Evolutionary conservation across 148 eudicot genomes (phyloP), one percentile per base, ranked within the genome.

Genomic region (Chenopodium quinoa): DNA sequence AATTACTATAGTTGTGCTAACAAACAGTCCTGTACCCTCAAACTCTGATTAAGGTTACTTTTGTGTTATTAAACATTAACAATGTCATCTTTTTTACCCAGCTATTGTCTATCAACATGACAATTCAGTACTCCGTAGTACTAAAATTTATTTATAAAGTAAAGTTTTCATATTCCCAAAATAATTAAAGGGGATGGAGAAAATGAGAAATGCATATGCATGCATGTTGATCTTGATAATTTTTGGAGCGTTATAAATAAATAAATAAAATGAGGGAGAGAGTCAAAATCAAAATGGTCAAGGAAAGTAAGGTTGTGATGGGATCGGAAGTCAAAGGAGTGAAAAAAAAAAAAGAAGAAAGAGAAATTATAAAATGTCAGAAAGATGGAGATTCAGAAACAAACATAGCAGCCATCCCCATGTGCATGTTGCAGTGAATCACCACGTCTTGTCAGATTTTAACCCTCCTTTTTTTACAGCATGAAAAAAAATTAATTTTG

Each of bases 371-470:
- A 12, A 52, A 81, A 32, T 75, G 79, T 81, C 79, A 81, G 82
- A 46, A n/a, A 19, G n/a, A 71, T 20, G 27, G 71, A 22, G 40
- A 40, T 40, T 40, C 8, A 40, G 44, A 40, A 40, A 40, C 44
- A 40, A 40, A 40, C 44, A 40, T 7, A 77, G 84, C 77, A 82
- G 85, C 81, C 81, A 82, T 82, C 81, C 85, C 81, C 81, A 78
- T 82, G 85, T 78, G 81, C 81, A 72, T 72, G 78, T 9, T 64
- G 25, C 78, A 63, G 72, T 71, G 66, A 44, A 72, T 63, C 78
- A 40, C 44, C 83, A 78, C 74, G 78, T 78, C 77, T 48, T 80
- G 77, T 82, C 77, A 64, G 64, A 0, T 73, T 75, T 58, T 63
- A 2, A 5, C 9, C 44, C 79, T 19, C 50, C n/a, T 34, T 19